These are phyloP conservation scores for Gymnopilus dilepis DNA, from an alignment of 768 basidiomycete species.

Conservation along the genomic window DNA sequence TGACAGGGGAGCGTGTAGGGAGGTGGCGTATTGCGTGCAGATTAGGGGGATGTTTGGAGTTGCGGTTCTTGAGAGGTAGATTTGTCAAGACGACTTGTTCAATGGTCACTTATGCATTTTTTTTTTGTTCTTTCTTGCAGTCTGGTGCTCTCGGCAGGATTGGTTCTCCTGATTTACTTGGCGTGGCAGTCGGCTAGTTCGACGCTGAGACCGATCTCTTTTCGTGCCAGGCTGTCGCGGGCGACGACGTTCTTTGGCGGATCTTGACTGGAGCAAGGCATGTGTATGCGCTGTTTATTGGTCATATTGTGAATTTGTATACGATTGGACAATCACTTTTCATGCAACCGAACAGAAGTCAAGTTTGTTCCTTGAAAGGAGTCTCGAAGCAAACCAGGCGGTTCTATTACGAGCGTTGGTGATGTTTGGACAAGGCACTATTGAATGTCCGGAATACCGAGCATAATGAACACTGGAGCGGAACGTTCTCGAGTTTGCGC, in stretches of 20 bases:
- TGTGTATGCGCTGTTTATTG: not conserved
- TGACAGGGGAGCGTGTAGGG: slow-evolving; percentile 44
- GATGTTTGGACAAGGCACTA: no score
- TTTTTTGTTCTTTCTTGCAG: slow-evolving; percentile 34
- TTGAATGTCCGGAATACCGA: no score
- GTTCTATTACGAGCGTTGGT: no score
- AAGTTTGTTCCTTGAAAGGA: no score
- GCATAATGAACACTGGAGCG: no score
- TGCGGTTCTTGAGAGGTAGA: slow-evolving; percentile 60
- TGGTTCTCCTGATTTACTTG: slow-evolving; percentile 55
- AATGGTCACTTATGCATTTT: no score
- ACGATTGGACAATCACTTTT: no score
- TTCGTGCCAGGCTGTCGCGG: slow-evolving; percentile 11
- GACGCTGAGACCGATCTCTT: slow-evolving; percentile 15
- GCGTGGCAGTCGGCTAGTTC: slow-evolving; percentile 55
- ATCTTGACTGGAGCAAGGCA: not conserved
- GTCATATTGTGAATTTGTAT: not conserved
- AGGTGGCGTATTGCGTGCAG: slow-evolving; percentile 59
- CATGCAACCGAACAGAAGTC: no score
- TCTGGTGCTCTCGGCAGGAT: slow-evolving; percentile 50
- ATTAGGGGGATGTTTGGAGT: slow-evolving; percentile 61
- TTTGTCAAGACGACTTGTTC: no score
- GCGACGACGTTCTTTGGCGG: not conserved
- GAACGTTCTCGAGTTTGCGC: no score
- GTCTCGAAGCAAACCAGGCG: no score